Base-by-base conservation (phyloP, 2,329 filamentous ascomycete genomes). In the Cladophialophora carrionii region DNA sequence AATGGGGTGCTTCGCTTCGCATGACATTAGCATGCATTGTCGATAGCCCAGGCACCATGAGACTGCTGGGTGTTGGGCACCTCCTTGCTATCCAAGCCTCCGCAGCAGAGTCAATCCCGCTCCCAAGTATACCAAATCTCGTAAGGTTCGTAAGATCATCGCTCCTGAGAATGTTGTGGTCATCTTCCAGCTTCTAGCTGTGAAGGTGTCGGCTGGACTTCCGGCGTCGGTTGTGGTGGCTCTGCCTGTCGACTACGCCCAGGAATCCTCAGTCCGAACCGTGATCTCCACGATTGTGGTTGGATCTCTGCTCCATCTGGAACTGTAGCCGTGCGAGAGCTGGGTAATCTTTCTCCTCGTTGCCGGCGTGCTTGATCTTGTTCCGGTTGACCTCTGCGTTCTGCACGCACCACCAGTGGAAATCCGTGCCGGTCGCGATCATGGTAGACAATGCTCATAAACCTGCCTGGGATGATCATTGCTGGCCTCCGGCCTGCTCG, bases 381-480 rank as follows among this genome's bases (percentile, higher is more conserved):
- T 12, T 56, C 10, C 31, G 26, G 24, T n/a, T 63, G 63, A 59
- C 55, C 68, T 55, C 63, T 31, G 41, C 71, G 67, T 17, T 69
- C 63, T 5, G 68, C 65, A 26, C 68, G 69, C 9, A 69, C 64
- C 14, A 59, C 63, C 12, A 68, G 57, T n/a, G 71, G 62, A 26
- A 72, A 71, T 14, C 68, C 68, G 57, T 72, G 68, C 43, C 72
- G 70, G 53, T 74, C 68, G 12, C 66, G 68, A 24, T 72, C 71
- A 31, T 70, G 62, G 20, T 74, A 70, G n/a, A 71, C 68, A 32
- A 73, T 68, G 53, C 72, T 72, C 62, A 76, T 72, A 55, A 78
- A 73, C 31, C 77, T 75, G 8, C 75, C 74, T n/a, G 79, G 73
- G 5, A 79, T 72, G 56, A 76, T 65, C 66, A 78, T 75, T 3